Conservation (phyloP, 225 moss, liverwort and hornwort genomes). For the Pseudisothecium myosuroides region DNA sequence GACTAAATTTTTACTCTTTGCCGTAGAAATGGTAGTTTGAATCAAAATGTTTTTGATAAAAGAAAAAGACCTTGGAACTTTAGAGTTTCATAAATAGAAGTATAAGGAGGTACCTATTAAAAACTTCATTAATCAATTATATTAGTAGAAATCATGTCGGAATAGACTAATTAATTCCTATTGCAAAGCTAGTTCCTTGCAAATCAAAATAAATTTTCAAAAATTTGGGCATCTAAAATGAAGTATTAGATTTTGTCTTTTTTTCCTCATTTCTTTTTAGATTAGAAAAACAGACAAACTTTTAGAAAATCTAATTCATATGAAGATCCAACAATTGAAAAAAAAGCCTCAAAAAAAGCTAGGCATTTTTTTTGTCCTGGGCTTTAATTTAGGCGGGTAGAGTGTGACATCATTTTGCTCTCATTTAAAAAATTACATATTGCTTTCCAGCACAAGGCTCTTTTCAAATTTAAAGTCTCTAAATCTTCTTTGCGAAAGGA, state of each 20-base stretch:
- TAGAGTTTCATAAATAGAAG: neutral
- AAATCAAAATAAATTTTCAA: neutral
- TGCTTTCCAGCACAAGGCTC: fast-evolving
- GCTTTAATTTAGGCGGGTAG: fast-evolving
- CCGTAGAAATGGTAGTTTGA: fast-evolving
- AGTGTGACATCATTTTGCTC: neutral
- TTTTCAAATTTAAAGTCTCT: neutral
- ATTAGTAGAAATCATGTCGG: neutral
- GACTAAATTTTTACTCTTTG: neutral
- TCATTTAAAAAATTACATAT: neutral
- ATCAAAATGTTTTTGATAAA: neutral
- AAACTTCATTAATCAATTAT: neutral
- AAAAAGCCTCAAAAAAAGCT: no score
- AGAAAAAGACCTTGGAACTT: neutral
- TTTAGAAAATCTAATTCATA: neutral
- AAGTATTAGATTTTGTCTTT: neutral
- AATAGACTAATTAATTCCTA: neutral
- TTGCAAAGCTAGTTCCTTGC: neutral
- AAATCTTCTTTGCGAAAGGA: neutral
- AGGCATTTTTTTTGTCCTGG: no score
- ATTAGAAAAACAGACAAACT: neutral
- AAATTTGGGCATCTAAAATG: neutral
- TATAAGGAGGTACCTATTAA: neutral
- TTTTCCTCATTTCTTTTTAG: neutral
- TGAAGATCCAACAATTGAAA: fast-evolving